Evolutionary conservation across 148 eudicot genomes (phyloP).

Genomic region (Vaccinium corymbosum): DNA sequence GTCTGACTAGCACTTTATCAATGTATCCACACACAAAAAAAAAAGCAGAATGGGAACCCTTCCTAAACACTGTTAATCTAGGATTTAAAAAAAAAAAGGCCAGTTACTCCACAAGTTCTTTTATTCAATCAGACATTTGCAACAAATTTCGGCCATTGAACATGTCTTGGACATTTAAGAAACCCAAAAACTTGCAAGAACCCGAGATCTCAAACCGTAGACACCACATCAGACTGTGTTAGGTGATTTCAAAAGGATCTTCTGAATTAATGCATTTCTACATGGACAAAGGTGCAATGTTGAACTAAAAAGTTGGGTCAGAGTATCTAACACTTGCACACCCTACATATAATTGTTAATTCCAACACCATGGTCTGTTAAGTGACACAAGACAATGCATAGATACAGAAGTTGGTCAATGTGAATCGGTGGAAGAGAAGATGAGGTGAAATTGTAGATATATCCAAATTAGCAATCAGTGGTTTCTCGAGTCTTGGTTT

Average conservation of each 20-base stretch:
- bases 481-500: background rate
- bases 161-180: background rate
- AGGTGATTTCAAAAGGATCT: background rate
- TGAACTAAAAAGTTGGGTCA: background rate
- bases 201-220: background rate
- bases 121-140: no score
- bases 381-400: background rate
- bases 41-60: background rate
- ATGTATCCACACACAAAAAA: background rate
- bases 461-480: slow-evolving; percentile 8
- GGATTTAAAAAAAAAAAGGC: background rate
- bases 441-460: background rate
- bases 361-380: slow-evolving; percentile 18
- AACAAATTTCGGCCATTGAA: background rate
- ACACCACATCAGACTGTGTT: background rate
- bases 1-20: background rate
- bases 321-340: background rate
- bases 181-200: background rate
- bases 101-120: background rate
- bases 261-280: background rate
- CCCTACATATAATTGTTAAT: background rate
- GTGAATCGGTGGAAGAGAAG: background rate
- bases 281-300: slow-evolving; percentile 4
- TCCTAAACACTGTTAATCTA: background rate
- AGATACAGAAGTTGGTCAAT: background rate